A percentile compares a stretch with the other conserved stretches of the same genome.
These are phyloP conservation scores for Tricharina praecox DNA, from an alignment of 495 filamentous ascomycete genomes.

Conservation along the genomic window DNA sequence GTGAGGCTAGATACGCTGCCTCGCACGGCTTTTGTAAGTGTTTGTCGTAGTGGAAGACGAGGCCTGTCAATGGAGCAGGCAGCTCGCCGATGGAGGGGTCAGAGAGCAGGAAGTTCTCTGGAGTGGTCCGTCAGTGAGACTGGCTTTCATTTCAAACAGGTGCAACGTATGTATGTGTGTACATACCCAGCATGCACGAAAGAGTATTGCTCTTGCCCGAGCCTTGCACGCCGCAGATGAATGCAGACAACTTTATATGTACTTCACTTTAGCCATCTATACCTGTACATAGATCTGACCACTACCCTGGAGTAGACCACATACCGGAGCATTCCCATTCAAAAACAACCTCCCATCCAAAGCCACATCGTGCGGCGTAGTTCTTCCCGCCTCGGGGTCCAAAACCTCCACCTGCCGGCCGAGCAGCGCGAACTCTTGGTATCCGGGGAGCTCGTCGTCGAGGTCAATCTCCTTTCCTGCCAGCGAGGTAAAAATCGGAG, in stretches of 20 bases:
- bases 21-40: slow-evolving; percentile 14
- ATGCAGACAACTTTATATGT: slow-evolving; percentile 28
- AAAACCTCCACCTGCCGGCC: slow-evolving; percentile 15
- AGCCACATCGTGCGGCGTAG: background rate
- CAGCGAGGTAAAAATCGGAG: slow-evolving; percentile 14
- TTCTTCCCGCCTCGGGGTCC: slow-evolving; percentile 1
- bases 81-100: slow-evolving; percentile 7
- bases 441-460: background rate
- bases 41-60: slow-evolving; percentile 18
- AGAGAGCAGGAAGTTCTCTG: slow-evolving; percentile 18
- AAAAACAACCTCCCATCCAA: slow-evolving; percentile 10
- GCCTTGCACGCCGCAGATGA: slow-evolving; percentile 64
- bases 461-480: slow-evolving; percentile 12
- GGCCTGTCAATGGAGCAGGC: slow-evolving; percentile 9
- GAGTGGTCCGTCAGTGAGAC: background rate
- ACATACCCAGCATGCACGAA: slow-evolving; percentile 1
- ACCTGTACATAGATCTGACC: too few relatives aligned
- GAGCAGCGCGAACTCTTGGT: slow-evolving; percentile 15
- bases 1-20: slow-evolving; percentile 20
- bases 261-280: too few relatives aligned
- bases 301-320: too few relatives aligned
- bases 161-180: too few relatives aligned
- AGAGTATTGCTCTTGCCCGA: slow-evolving; percentile 50
- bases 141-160: too few relatives aligned
- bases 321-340: slow-evolving; percentile 12